A percentile compares a stretch with the other conserved stretches of the same genome.
phyloP scores from a whole-genome alignment of 108 stramenopile genomes.

The Epipyxis sp. region DNA sequence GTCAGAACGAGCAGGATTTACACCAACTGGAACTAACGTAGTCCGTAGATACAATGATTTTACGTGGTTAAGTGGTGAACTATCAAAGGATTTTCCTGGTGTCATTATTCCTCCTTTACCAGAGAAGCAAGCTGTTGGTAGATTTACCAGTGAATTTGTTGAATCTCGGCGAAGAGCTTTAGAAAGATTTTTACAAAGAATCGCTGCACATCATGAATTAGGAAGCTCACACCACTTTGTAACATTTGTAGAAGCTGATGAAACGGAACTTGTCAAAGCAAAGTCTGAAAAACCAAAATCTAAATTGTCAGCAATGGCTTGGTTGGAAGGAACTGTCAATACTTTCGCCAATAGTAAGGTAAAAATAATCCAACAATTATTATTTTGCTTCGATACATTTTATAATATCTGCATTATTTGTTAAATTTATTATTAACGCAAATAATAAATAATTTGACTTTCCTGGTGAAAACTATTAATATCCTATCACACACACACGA shows the following conservation, averaged over 20 bases:
- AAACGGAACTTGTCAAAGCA: conserved; percentile 72
- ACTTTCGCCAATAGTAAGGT: conserved; percentile 54
- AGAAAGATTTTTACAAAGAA: conserved; percentile 80
- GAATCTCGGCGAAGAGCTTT: conserved; percentile 74
- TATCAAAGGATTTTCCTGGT: conserved; percentile 78
- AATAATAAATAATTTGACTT: too few relatives aligned
- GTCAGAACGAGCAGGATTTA: conserved; percentile 5
- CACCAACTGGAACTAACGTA: not conserved
- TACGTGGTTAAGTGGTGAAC: conserved; percentile 83
- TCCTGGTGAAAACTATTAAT: too few relatives aligned
- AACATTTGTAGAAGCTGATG: conserved; percentile 83
- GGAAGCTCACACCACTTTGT: conserved; percentile 68
- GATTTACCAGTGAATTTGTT: conserved; percentile 79
- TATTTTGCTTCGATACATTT: too few relatives aligned
- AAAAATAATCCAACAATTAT: conserved; percentile 71
- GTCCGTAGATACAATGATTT: conserved; percentile 59
- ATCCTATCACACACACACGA: conserved; percentile 75
- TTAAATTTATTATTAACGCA: too few relatives aligned
- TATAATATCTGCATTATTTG: too few relatives aligned
- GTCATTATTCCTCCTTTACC: conserved; percentile 92
- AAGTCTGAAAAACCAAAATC: conserved; percentile 39
- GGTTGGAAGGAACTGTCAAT: conserved; percentile 38
- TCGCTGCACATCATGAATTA: conserved; percentile 82
- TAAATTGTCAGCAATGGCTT: conserved; percentile 31
- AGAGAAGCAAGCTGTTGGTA: conserved; percentile 85